A percentile compares a stretch with the other conserved stretches of the same genome.
These are phyloP conservation scores for Elaeagnus macrophylla DNA, from an alignment of 306 rosid genomes.

Conservation along the genomic window DNA sequence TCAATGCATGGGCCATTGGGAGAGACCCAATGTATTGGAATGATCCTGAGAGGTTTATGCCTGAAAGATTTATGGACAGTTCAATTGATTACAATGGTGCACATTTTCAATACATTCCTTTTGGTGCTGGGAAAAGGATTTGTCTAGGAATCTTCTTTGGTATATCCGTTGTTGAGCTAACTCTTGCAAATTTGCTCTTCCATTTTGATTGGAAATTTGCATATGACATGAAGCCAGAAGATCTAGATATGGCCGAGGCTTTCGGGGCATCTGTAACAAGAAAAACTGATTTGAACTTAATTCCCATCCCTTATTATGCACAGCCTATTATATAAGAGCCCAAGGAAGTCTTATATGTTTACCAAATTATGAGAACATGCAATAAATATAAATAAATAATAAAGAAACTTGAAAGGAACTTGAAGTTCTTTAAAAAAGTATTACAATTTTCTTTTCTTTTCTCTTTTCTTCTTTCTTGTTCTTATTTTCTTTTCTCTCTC, in stretches of 20 bases:
- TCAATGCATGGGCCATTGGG: constrained; percentile 24
- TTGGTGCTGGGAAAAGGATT: constrained; percentile 19
- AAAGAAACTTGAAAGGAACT: too few relatives aligned
- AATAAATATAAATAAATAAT: too few relatives aligned
- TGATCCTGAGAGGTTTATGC: constrained; percentile 17
- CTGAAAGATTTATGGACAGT: constrained; percentile 20
- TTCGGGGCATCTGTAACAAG: neutral
- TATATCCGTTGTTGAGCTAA: constrained; percentile 12
- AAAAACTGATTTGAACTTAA: constrained; percentile 8
- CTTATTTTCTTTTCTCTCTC: too few relatives aligned
- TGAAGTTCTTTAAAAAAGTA: too few relatives aligned
- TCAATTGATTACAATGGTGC: constrained; percentile 11
- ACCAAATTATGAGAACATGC: too few relatives aligned
- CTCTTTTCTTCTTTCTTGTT: too few relatives aligned
- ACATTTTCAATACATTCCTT: constrained; percentile 9
- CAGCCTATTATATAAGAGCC: neutral
- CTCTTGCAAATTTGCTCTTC: constrained; percentile 13
- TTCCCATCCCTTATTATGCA: constrained; percentile 12
- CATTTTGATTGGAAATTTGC: constrained; percentile 22
- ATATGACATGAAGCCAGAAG: constrained; percentile 3
- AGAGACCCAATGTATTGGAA: constrained; percentile 18
- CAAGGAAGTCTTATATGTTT: too few relatives aligned
- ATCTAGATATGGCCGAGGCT: constrained; percentile 17
- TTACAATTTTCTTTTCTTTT: too few relatives aligned
- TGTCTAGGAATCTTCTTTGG: constrained; percentile 14